Conservation (phyloP, 1,284 basidiomycete genomes). For the Cutaneotrichosporon spelunceum region DNA sequence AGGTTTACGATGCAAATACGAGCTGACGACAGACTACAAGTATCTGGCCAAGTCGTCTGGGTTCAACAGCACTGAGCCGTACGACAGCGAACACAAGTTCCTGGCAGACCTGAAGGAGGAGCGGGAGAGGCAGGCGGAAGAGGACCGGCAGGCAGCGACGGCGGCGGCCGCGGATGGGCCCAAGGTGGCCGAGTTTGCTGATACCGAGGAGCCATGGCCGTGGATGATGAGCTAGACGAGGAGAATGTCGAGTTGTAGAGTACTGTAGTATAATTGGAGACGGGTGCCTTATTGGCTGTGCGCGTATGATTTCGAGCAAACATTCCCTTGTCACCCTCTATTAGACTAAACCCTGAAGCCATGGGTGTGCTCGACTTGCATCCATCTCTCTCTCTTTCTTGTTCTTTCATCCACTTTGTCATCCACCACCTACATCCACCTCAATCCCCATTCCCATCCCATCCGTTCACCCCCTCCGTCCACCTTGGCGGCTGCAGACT, state of each 20-base stretch:
- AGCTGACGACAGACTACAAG: constrained; percentile 29
- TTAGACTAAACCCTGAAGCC: background rate
- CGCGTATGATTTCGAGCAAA: constrained; percentile 18
- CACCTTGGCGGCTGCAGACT: background rate
- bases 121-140: constrained; percentile 20
- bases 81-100: constrained; percentile 32
- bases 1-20: background rate
- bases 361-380: too few species aligned
- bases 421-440: constrained; percentile 4
- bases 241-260: background rate
- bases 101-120: constrained; percentile 35
- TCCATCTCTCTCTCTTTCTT: background rate
- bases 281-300: constrained; percentile 5
- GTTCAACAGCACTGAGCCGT: constrained; percentile 29
- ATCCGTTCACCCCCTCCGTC: background rate
- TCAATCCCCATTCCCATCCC: background rate
- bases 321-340: background rate
- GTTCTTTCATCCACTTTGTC: background rate
- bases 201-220: background rate
- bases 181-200: constrained; percentile 12
- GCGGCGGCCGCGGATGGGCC: constrained; percentile 7
- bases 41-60: constrained; percentile 41
- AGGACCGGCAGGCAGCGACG: constrained; percentile 3
- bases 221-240: background rate
- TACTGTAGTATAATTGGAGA: background rate